Evolutionary conservation across 768 basidiomycete species (phyloP), one percentile per base, ranked within the genome.

Genomic region (Stropharia rugosoannulata): DNA sequence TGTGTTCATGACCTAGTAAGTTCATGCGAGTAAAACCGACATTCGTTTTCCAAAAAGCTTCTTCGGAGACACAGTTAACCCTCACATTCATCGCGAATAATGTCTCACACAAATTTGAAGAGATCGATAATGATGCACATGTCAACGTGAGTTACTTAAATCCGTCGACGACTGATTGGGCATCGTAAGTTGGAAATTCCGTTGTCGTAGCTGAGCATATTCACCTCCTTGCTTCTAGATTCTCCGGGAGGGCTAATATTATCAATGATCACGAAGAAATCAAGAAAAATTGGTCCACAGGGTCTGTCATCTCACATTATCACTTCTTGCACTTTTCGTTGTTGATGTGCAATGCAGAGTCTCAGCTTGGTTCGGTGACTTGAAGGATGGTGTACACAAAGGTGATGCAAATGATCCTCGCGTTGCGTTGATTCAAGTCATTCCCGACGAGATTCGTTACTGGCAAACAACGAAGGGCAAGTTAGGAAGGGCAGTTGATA

Each of bases 101-200:
- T 40, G 82, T 72, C 1, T 83, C 88, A 4, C 77, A 75, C 66
- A 93, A 94, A 64, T 87, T 84, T 58, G 84, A 88, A 27, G 90
- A 94, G 65, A 83, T 94, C 48, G 68, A 86, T 62, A 80, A 88
- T 62, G 89, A 93, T 64, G 65, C 76, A 1, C 81, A 91, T 67
- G 90, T 90, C 63, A 95, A 95, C 65, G 83, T 94, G 56, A 84
- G 84, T 57, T 93, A 91, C 69, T 83, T 81, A 64, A 85, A 93
- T 60, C 75, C 78, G 11, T 73, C 75, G 12, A 80, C 84, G 6
- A 93, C 90, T 0, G 81, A 80, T 55, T 95, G 93, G 93, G 91
- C 84, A 2, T 80, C 79, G 79, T 81, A 60, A 60, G 75, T 69
- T 3, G 13, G 6, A 37, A 15, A 2, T 11, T 49, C 9, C 6